These are phyloP conservation scores for Mycena leptocephala DNA, from an alignment of 768 basidiomycete species.

Conservation along the genomic window DNA sequence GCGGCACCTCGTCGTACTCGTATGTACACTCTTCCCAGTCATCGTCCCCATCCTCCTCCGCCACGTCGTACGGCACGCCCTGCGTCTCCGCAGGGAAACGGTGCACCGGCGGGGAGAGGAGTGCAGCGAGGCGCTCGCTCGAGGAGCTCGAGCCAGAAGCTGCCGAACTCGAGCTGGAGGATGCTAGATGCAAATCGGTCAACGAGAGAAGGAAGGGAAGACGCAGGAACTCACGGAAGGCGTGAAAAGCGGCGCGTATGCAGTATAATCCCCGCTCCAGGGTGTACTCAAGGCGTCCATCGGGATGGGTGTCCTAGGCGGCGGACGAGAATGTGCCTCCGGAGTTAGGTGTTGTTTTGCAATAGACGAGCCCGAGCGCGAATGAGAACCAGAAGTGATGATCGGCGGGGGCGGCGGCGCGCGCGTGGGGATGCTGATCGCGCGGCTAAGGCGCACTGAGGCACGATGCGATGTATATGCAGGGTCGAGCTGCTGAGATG, in stretches of 20 bases:
- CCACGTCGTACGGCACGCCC: constrained; percentile 12
- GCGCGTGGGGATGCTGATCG: constrained; percentile 2
- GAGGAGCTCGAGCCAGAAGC: constrained; percentile 11
- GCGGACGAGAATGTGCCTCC: too few relatives aligned
- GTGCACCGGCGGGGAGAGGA: not conserved
- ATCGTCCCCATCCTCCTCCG: not conserved
- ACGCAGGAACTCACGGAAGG: not conserved
- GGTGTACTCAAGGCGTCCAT: constrained; percentile 9
- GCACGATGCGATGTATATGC: not conserved
- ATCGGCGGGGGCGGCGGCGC: constrained; percentile 16
- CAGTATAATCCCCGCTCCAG: constrained; percentile 20
- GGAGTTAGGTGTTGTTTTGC: too few relatives aligned
- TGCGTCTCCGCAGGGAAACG: not conserved
- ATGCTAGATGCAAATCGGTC: not conserved
- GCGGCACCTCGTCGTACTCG: constrained; percentile 10
- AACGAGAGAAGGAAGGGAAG: not conserved
- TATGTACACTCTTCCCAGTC: constrained; percentile 19
- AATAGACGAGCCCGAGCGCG: too few relatives aligned
- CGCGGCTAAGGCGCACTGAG: not conserved
- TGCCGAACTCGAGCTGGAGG: not conserved
- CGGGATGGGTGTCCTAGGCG: constrained; percentile 25
- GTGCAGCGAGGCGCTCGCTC: constrained; percentile 18
- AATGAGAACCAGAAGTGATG: not conserved
- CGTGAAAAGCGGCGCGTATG: not conserved
- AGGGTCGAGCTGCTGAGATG: not conserved